Base-by-base conservation (phyloP, 2,329 filamentous ascomycete species). In the Trichoderma sp. region DNA sequence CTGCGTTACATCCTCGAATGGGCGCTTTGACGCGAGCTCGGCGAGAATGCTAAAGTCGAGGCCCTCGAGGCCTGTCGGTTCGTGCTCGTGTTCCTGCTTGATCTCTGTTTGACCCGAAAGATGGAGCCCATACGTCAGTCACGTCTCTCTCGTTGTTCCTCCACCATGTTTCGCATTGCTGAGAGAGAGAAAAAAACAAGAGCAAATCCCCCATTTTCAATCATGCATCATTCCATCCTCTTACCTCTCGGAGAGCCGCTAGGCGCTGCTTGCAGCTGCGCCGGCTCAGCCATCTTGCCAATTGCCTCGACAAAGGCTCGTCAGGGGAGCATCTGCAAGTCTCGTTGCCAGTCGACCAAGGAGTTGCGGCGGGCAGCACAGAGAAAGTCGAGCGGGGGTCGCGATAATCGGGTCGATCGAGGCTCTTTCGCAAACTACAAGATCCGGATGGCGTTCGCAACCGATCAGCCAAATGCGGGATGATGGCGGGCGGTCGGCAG, bases 261-360 rank as follows among this genome's bases (percentile, higher is more conserved):
- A 72, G 74, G 77, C 74, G 73, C 76, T 72, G 76, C 74, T 70
- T 78, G 75, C 72, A 78, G 75, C 74, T 79, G 80, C 73, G 78
- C 79, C 74, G 79, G 75, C 77, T 81, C 80, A 76, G 79, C 80
- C 80, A 82, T 82, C 72, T 73, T 80, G 78, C 75, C 75, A 76
- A 74, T 76, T 73, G 74, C 73, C 72, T 73, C 72, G 72, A 70
- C 70, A 68, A 74, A 74, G 73, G 72, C 40, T 49, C 55, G 65
- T 70, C 73, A 73, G 73, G 72, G 58, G 65, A 55, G 67, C 73
- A 75, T 74, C 71, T 72, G 72, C 63, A 52, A 58, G 27, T 49
- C 40, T 35, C 31, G 53, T 27, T n/a, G 55, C 63, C 56, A 10
- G 5, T 66, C 55, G 63, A 55, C 49, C 14, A 43, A 19, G 16